Evolutionary conservation across 768 basidiomycete genomes (phyloP).

Genomic region (Grammothele lineata): DNA sequence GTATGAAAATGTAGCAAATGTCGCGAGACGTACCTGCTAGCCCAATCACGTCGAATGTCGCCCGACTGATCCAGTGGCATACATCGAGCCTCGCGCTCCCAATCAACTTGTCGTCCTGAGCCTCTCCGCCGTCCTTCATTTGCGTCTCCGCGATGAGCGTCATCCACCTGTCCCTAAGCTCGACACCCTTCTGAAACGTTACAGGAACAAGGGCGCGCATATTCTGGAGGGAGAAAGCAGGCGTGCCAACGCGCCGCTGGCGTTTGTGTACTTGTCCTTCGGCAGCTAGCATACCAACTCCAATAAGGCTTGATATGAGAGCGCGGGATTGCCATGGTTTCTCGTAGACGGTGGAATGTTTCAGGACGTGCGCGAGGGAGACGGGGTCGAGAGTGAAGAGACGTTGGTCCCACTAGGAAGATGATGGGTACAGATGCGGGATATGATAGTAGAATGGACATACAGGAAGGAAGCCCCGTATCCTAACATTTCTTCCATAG

Average conservation of each 20-base stretch:
- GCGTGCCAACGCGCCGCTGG: conserved; percentile 71
- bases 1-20: too few relatives aligned
- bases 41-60: conserved; percentile 90
- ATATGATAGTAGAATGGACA: conserved; percentile 26
- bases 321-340: conserved; percentile 81
- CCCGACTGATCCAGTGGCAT: conserved; percentile 74
- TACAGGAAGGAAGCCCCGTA: conserved; percentile 67
- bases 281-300: conserved; percentile 76
- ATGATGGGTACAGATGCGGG: not conserved
- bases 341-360: conserved; percentile 68
- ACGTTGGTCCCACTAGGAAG: conserved; percentile 66
- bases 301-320: conserved; percentile 73
- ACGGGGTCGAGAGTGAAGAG: conserved; percentile 78
- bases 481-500: conserved; percentile 67
- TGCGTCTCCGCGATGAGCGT: conserved; percentile 35
- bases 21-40: conserved; percentile 53
- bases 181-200: conserved; percentile 62
- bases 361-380: conserved; percentile 70
- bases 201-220: conserved; percentile 67
- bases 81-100: conserved; percentile 56
- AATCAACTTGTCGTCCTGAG: conserved; percentile 2
- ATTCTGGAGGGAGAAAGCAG: conserved; percentile 80
- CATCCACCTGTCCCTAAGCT: conserved; percentile 60
- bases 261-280: conserved; percentile 77
- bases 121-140: conserved; percentile 10